A percentile compares a stretch with the other conserved stretches of the same genome.
phyloP scores from a whole-genome alignment of 495 filamentous ascomycete genomes.

The Lentithecium fluviatile region DNA sequence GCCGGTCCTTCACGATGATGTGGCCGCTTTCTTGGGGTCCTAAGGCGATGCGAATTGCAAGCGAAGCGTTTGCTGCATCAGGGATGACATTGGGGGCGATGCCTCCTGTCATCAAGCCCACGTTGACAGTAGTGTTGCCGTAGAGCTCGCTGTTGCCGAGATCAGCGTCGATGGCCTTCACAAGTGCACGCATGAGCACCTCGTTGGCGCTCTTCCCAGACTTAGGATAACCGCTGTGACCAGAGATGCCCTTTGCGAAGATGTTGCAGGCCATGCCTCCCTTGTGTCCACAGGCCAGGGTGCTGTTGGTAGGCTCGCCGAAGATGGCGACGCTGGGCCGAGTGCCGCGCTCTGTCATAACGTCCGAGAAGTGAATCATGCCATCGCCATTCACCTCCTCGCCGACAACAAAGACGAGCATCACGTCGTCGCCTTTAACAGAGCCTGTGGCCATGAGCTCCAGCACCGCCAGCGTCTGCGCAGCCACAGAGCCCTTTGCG shows the following conservation, averaged over 20 bases:
- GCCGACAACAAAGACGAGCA: conserved; percentile 1
- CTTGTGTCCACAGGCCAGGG: background rate
- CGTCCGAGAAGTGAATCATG: background rate
- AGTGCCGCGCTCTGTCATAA: background rate
- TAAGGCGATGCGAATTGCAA: background rate
- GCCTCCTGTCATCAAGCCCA: background rate
- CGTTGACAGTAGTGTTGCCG: background rate
- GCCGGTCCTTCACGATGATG: background rate
- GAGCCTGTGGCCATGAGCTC: background rate
- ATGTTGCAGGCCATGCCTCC: background rate
- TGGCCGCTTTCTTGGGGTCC: background rate
- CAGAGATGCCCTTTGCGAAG: background rate
- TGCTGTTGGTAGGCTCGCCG: background rate
- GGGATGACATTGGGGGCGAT: background rate
- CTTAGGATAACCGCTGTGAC: background rate
- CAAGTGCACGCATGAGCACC: background rate
- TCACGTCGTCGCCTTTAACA: background rate
- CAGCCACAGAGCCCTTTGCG: conserved; percentile 1
- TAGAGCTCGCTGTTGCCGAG: background rate
- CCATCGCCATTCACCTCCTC: background rate
- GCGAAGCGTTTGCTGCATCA: background rate
- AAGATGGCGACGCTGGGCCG: background rate
- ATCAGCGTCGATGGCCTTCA: background rate
- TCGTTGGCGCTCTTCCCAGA: background rate
- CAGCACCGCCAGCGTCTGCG: background rate